These are phyloP conservation scores for Ostreobium quekettii DNA, from an alignment of 139 green algal species.

Conservation along the genomic window DNA sequence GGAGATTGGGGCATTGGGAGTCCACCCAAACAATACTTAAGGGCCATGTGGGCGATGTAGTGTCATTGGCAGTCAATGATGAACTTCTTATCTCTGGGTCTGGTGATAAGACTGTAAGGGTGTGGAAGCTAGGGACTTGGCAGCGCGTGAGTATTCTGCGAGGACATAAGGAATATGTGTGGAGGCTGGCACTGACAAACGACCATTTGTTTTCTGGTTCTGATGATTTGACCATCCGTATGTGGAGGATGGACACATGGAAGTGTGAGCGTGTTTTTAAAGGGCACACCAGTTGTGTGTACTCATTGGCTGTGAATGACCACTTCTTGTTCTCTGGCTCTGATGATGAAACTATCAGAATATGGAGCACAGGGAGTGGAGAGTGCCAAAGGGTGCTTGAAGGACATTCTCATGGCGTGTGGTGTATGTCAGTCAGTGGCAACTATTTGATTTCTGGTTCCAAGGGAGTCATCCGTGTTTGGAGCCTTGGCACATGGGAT, in stretches of 20 bases:
- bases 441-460: no score
- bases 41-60: background rate
- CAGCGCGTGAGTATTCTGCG: background rate
- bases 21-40: background rate
- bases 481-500: no score
- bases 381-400: background rate
- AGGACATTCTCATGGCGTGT: background rate
- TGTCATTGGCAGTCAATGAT: background rate
- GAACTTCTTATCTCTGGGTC: constrained; percentile 1
- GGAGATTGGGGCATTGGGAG: background rate
- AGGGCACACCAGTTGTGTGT: background rate
- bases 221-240: background rate
- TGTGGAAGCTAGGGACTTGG: background rate
- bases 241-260: background rate
- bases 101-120: background rate
- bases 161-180: background rate
- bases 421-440: background rate
- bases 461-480: no score
- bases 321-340: background rate
- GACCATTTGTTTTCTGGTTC: background rate
- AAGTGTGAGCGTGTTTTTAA: background rate
- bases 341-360: background rate
- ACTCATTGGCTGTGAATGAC: background rate
- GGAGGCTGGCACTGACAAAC: background rate
- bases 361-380: background rate